Evolutionary conservation across 768 basidiomycete genomes (phyloP).

Genomic region (Tulasnella sp.): DNA sequence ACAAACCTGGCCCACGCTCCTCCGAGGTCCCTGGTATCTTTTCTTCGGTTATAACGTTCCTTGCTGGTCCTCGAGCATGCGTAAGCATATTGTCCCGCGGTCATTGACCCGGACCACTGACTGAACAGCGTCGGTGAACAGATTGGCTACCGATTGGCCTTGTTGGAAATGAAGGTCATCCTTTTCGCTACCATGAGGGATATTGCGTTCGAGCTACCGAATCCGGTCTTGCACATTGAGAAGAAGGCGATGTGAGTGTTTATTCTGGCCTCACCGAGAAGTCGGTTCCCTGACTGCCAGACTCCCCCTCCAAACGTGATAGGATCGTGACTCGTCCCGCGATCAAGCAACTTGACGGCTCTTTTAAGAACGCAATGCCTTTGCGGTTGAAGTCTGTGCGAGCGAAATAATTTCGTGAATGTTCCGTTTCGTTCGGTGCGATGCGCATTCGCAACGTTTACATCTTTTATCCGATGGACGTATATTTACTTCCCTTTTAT

Average conservation of each 20-base stretch:
- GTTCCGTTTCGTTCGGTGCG: neutral
- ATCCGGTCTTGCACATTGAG: neutral
- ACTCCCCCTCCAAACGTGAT: neutral
- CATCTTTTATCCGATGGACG: too few relatives aligned
- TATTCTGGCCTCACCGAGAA: neutral
- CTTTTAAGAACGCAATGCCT: neutral
- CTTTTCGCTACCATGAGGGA: neutral
- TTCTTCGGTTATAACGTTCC: neutral
- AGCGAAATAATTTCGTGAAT: neutral
- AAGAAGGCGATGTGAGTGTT: neutral
- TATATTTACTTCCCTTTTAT: too few relatives aligned
- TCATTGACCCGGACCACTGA: slow-evolving; percentile 41
- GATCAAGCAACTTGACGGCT: neutral
- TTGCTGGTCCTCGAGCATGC: neutral
- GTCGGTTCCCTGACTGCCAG: neutral
- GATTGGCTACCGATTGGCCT: neutral
- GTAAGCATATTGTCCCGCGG: slow-evolving; percentile 29
- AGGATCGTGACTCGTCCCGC: slow-evolving; percentile 6
- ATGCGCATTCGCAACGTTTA: too few relatives aligned
- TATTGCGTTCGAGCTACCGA: neutral
- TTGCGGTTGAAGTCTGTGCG: neutral
- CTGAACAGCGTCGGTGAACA: neutral
- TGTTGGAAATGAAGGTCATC: slow-evolving; percentile 2
- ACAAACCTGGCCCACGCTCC: neutral
- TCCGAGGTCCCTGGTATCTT: neutral